Conservation (phyloP, 2,329 filamentous ascomycete species). For the Fusarium fracticaudum region DNA sequence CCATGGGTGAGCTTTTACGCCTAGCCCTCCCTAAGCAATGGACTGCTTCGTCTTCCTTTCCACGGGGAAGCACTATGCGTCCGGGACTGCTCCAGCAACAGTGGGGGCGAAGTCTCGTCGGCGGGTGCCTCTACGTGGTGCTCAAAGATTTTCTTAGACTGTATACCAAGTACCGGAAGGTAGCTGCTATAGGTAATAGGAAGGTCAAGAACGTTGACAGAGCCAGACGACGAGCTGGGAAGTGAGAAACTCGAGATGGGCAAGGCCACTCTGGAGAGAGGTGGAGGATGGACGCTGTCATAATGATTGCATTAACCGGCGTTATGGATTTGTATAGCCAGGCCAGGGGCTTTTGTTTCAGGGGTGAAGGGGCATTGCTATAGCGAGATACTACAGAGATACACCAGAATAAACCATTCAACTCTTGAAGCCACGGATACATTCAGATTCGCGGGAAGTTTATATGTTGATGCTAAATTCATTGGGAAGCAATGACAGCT, state of each 20-base stretch:
- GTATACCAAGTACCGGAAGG: slow-evolving; percentile 71
- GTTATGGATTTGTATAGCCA: slow-evolving; percentile 27
- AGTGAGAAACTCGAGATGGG: slow-evolving; percentile 6
- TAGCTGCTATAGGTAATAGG: slow-evolving; percentile 64
- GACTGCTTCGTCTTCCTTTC: slow-evolving; percentile 57
- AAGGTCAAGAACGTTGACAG: slow-evolving; percentile 63
- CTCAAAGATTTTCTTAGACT: slow-evolving; percentile 74
- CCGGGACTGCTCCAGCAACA: slow-evolving; percentile 80
- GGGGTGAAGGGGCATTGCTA: background rate
- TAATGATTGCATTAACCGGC: slow-evolving; percentile 32
- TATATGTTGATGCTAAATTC: background rate
- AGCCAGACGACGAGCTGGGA: slow-evolving; percentile 53
- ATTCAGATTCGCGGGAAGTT: background rate
- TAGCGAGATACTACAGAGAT: slow-evolving; percentile 6
- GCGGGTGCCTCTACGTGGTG: slow-evolving; percentile 88
- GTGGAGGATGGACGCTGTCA: background rate
- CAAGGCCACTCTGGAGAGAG: slow-evolving; percentile 7
- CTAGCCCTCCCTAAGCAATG: slow-evolving; percentile 73
- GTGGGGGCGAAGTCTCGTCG: slow-evolving; percentile 90
- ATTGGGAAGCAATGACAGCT: background rate
- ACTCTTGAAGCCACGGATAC: background rate
- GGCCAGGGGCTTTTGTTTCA: background rate
- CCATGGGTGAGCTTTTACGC: slow-evolving; percentile 79
- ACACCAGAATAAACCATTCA: slow-evolving; percentile 4
- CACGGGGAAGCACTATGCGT: slow-evolving; percentile 46